Evolutionary conservation across 495 filamentous ascomycete genomes (phyloP), one percentile per base, ranked within the genome.

Genomic region (Chaetomidium leptoderma): DNA sequence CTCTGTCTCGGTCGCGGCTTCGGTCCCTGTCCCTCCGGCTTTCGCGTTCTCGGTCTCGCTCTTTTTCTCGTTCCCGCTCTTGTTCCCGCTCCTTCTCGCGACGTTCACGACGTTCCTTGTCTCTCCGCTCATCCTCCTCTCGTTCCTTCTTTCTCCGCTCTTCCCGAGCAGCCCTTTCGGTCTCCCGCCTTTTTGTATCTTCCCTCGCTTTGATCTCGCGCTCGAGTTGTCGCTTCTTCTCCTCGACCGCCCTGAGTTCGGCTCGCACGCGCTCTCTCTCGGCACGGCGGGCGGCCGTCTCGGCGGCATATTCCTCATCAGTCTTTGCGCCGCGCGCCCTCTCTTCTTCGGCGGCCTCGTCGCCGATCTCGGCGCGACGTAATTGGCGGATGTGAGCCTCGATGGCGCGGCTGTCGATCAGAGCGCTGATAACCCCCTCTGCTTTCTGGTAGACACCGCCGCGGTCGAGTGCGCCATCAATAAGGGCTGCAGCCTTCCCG

Each of bases 401-500:
- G 35, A 92, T 86, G 21, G 80, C 77, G 55, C 85, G 77, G 36
- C 83, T 74, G 56, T 86, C 81, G 45, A 92, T 85, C 48, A 92
- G 77, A 21, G 70, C 68, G 63, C 90, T 81, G 30, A 96, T 78
- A 24, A 83, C 79, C 1, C 75, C 74, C 58, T 90, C 81, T 5
- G 86, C 88, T 47, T 77, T 82, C 57, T 88, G 85, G 72, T 95
- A 96, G 40, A 93, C 82, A 52, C 87, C 86, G 51, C 82, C 86
- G 43, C 91, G 84, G 61, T 95, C 90, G 29, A 90, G 85, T 0
- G 89, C 90, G 43, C 91, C 91, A 69, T 95, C 90, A 46, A 96
- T 87, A 19, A 96, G 77, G 5, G 88, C 82, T 21, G 87, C 88
- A 33, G 90, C 89, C 73, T 92, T 91, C 21, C 84, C 77, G 7